Conservation (phyloP, 345 rosid species). For the Laguncularia racemosa region DNA sequence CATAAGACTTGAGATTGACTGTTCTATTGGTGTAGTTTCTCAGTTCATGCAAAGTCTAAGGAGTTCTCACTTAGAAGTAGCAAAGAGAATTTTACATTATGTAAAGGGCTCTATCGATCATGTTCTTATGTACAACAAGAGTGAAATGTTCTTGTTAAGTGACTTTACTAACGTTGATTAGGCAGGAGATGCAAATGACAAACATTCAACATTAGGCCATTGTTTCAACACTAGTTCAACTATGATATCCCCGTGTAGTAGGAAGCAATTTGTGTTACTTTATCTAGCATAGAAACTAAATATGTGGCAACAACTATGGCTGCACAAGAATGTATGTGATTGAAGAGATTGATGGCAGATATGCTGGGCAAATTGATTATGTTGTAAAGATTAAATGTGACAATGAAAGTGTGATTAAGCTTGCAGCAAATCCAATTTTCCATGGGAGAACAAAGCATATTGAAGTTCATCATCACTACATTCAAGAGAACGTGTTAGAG, state of each 20-base stretch:
- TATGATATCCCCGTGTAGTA: neutral
- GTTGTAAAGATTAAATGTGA: neutral
- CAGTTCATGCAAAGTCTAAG: constrained; percentile 6
- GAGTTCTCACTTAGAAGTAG: neutral
- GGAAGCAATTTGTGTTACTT: neutral
- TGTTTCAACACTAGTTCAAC: neutral
- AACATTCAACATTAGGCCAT: neutral
- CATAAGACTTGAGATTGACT: too few species aligned
- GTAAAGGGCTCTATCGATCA: neutral
- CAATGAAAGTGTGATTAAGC: constrained; percentile 1
- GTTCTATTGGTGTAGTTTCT: constrained; percentile 4
- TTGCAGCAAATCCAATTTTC: constrained; percentile 4
- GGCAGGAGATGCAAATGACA: neutral
- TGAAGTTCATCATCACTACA: neutral
- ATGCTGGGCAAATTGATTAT: neutral
- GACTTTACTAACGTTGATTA: constrained; percentile 2
- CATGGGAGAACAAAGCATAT: neutral
- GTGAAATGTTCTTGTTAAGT: neutral
- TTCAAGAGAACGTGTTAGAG: neutral
- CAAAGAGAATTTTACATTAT: neutral
- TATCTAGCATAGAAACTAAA: neutral
- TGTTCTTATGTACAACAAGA: neutral
- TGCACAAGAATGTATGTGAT: constrained; percentile 5
- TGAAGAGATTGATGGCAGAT: constrained; percentile 1
- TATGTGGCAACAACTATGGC: constrained; percentile 1